Evolutionary conservation across 495 filamentous ascomycete species (phyloP), one percentile per base, ranked within the genome.

Genomic region (Astrocystis sublimbata): DNA sequence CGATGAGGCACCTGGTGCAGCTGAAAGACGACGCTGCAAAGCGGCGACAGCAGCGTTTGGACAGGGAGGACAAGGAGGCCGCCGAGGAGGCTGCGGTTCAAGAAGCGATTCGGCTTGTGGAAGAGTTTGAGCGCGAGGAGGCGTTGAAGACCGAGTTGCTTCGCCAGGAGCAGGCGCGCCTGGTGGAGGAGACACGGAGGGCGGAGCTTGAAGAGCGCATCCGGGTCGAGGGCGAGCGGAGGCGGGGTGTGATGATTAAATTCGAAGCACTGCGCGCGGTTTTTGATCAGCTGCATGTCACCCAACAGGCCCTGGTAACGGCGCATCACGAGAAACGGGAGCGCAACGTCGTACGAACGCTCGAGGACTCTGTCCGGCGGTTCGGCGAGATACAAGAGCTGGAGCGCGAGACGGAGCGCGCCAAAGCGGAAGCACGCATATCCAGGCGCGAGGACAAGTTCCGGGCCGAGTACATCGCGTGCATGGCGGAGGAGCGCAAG

Each of bases 81-180:
- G 58, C 41, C 9, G 76, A 77, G 23, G 69, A 70, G 26, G 65
- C 51, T 15, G 74, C 73, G 67, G 38, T 71, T 12, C 62, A 51
- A 15, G 70, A 75, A 26, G 71, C 71, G 1, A 38, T 79, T 23
- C 65, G 69, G 24, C 61, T 68, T 21, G 69, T 79, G 35, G 73
- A 68, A 42, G 74, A 75, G 46, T 70, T 70, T 40, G 74, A 76
- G 64, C 69, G 69, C 26, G 73, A 77, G 57, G 70, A 76, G 43
- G 70, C 64, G 0, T 62, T 59, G 12, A 72, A 73, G 54, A 68
- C 69, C 15, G 72, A 74, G 57, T 62, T 70, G 10, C 63, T 72
- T 9, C 65, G 59, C 2, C 61, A 57, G 4, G 73, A 78, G 43
- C 63, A 41, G 13, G 68, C 66, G 41, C 61, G 66, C 12, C 31